Evolutionary conservation across 495 filamentous ascomycete species (phyloP), one percentile per base, ranked within the genome.

Genomic region (Lasiosphaeria miniovina): DNA sequence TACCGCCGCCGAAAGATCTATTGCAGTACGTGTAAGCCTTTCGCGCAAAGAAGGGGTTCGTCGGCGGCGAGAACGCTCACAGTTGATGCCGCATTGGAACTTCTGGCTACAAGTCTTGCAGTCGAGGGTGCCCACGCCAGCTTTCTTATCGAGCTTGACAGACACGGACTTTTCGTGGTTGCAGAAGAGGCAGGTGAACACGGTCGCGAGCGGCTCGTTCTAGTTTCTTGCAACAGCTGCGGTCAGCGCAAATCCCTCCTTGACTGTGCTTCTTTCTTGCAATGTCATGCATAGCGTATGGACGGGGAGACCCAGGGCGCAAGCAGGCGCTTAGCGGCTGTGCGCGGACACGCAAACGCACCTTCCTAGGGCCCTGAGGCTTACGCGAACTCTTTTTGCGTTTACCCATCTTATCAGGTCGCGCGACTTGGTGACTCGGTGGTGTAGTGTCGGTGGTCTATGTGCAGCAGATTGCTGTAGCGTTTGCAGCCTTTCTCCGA

Each of bases 181-280:
- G 80, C 94, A 98, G 75, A 98, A 98, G 36, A 97, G 85, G 69
- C 94, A 98, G n/a, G 91, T 86, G 72, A 98, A 98, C 24, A 84
- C 80, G 3, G 88, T 93, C 14, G 91, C 78, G n/a, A 98, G 83
- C 12, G 90, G 89, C 66, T 96, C 93, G 69, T 83, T 85, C 93
- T 96, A 66, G 57, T 49, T 11, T 11, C 49, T 36, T 17, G 3
- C 14, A 12, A 15, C 36, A 34, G 52, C 2, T 11, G 7, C 31
- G 7, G 12, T 38, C 52, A 41, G 34, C 24, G 24, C 24, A 24
- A 24, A 24, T 24, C 24, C 24, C 24, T 24, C 24, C 24, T 24
- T 24, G 24, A 24, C 24, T 24, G 24, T 24, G 24, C 24, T 2
- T 24, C 24, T 24, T 24, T 24, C 24, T 34, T 11, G 52, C 14